These are phyloP conservation scores for Leccinellum luteum DNA, from an alignment of 768 basidiomycete species.

Conservation along the genomic window DNA sequence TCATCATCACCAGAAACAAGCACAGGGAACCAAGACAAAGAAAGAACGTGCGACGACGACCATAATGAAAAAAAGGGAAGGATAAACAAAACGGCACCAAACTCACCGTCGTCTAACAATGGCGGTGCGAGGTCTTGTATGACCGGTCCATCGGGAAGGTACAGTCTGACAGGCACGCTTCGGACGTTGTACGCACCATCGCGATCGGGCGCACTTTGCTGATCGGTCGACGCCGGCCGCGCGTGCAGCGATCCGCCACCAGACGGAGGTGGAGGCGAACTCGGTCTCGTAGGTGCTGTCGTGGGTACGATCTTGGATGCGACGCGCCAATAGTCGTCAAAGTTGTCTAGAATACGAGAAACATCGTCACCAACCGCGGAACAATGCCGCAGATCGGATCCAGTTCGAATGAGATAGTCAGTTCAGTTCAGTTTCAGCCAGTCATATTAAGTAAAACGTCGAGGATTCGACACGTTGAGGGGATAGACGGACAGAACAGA, in stretches of 20 bases:
- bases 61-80: not conserved
- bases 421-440: too few relatives aligned
- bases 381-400: not conserved
- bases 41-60: too few relatives aligned
- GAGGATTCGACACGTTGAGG: too few relatives aligned
- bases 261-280: slow-evolving; percentile 50
- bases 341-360: slow-evolving; percentile 68
- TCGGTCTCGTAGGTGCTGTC: slow-evolving; percentile 57
- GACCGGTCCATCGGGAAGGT: slow-evolving; percentile 87
- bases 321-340: slow-evolving; percentile 92
- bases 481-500: too few relatives aligned
- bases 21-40: too few relatives aligned
- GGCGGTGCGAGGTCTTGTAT: slow-evolving; percentile 89
- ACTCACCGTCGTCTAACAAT: slow-evolving; percentile 69
- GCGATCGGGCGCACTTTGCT: slow-evolving; percentile 51
- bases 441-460: too few relatives aligned
- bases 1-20: not conserved
- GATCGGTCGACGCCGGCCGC: slow-evolving; percentile 65
- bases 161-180: slow-evolving; percentile 85
- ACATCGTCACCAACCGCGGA: slow-evolving; percentile 12
- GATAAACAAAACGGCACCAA: not conserved
- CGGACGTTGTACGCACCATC: slow-evolving; percentile 88
- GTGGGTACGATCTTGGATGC: slow-evolving; percentile 91
- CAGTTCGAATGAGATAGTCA: not conserved
- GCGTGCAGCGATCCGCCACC: slow-evolving; percentile 57